Percentiles rank a stretch among this genome's conserved stretches.
Conservation (phyloP, 495 filamentous ascomycete genomes). For the Daldinia concentrica region DNA sequence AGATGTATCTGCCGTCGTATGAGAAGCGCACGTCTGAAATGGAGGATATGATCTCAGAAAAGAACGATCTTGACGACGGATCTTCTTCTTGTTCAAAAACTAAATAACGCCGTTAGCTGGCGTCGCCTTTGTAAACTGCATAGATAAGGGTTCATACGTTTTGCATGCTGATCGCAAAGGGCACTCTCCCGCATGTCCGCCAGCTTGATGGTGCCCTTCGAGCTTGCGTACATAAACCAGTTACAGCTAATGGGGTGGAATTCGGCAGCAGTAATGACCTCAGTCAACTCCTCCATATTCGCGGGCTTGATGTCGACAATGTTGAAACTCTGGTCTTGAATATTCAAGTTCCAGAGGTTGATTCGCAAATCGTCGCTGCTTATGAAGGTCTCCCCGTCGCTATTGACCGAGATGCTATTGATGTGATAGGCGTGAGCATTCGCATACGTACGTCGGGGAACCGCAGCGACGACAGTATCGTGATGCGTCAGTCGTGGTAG, state of each 20-base stretch:
- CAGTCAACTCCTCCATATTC: conserved; percentile 99
- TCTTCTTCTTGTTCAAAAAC: conserved; percentile 99
- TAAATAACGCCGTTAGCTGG: conserved; percentile 51
- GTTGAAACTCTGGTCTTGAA: conserved; percentile 99
- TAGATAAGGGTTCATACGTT: conserved; percentile 68
- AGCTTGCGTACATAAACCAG: conserved; percentile 99
- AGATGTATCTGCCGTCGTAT: conserved; percentile 93
- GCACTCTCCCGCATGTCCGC: conserved; percentile 98
- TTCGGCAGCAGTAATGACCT: conserved; percentile 98
- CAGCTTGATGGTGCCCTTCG: conserved; percentile 98
- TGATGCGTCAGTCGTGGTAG: conserved; percentile 96
- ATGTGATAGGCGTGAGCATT: conserved; percentile 99
- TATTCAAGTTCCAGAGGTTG: conserved; percentile 99
- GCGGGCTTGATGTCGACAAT: conserved; percentile 99
- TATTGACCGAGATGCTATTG: conserved; percentile 99
- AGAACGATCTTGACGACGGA: conserved; percentile 97
- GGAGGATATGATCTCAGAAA: conserved; percentile 99
- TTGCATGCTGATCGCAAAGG: conserved; percentile 93
- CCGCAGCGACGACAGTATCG: conserved; percentile 96
- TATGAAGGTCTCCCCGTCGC: conserved; percentile 98
- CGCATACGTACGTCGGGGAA: conserved; percentile 93
- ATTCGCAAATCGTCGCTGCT: conserved; percentile 97
- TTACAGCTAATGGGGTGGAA: conserved; percentile 98
- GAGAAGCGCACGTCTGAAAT: conserved; percentile 99
- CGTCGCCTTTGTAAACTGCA: not conserved